These are phyloP conservation scores for Metschnikowia anglica DNA, from an alignment of 805 yeast genomes.

Conservation along the genomic window DNA sequence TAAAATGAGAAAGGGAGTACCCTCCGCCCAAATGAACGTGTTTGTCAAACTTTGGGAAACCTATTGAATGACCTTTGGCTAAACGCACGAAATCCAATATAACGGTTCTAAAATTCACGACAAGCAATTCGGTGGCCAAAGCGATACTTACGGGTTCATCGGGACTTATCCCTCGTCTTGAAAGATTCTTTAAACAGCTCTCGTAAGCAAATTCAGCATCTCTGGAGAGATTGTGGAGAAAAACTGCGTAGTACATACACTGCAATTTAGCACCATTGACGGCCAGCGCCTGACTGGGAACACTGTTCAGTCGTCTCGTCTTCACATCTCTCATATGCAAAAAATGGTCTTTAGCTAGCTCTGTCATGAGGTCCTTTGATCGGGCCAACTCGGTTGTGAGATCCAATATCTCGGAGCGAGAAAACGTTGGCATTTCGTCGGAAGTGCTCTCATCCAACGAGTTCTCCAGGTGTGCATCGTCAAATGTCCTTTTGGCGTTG, in stretches of 20 bases:
- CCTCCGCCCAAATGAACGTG: background rate
- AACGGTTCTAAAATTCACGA: slow-evolving; percentile 36
- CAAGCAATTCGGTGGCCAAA: slow-evolving; percentile 38
- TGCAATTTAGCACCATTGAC: slow-evolving; percentile 54
- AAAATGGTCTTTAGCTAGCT: slow-evolving; percentile 11
- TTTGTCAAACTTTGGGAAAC: slow-evolving; percentile 42
- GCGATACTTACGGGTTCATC: slow-evolving; percentile 49
- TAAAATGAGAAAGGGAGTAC: slow-evolving; percentile 14
- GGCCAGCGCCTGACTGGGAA: slow-evolving; percentile 54
- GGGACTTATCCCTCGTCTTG: slow-evolving; percentile 46
- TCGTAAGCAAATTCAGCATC: slow-evolving; percentile 35
- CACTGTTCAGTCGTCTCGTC: slow-evolving; percentile 46
- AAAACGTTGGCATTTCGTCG: background rate
- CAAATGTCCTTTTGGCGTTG: slow-evolving; percentile 1
- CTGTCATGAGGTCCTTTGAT: slow-evolving; percentile 9
- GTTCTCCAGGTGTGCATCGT: slow-evolving; percentile 1
- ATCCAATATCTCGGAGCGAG: slow-evolving; percentile 7
- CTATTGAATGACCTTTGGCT: slow-evolving; percentile 46
- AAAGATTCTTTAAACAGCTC: slow-evolving; percentile 47
- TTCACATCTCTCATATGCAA: slow-evolving; percentile 53
- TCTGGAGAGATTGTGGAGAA: slow-evolving; percentile 27
- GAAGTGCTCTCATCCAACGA: background rate
- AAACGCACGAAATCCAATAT: slow-evolving; percentile 45
- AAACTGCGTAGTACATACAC: slow-evolving; percentile 55
- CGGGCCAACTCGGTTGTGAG: slow-evolving; percentile 7